Evolutionary conservation across 1,284 basidiomycete species (phyloP).

Genomic region (Taiwanofungus camphoratus): DNA sequence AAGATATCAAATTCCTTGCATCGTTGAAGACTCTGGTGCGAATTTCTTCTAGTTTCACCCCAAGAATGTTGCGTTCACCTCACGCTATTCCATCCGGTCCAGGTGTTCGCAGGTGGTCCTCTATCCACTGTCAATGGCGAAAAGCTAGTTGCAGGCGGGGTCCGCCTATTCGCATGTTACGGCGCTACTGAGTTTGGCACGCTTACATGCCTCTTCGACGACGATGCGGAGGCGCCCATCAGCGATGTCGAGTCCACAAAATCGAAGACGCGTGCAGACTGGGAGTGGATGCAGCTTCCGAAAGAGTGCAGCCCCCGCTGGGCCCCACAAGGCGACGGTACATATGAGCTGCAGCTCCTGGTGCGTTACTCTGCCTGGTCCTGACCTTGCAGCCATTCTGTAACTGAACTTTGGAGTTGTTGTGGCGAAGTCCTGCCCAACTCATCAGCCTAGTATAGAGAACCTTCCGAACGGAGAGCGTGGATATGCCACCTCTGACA

Average conservation of each 20-base stretch:
- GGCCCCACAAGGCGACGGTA: conserved; percentile 35
- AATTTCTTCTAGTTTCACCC: not conserved
- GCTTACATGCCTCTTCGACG: conserved; percentile 3
- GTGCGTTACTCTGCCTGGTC: conserved; percentile 25
- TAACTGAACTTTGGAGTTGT: no score
- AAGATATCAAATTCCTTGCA: conserved; percentile 12
- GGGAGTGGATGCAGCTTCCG: conserved; percentile 26
- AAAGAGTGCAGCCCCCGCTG: conserved; percentile 21
- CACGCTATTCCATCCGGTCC: not conserved
- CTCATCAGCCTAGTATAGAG: conserved; percentile 15
- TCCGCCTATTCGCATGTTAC: conserved; percentile 20
- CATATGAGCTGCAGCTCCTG: conserved; percentile 34
- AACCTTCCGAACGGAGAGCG: conserved; percentile 10
- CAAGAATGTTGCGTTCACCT: not conserved
- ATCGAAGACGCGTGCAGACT: conserved; percentile 17
- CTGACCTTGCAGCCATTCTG: no score
- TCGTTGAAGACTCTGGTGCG: conserved; percentile 13
- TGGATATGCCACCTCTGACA: conserved; percentile 14
- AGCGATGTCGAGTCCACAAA: no score
- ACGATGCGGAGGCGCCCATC: no score
- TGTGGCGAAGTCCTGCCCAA: conserved; percentile 12
- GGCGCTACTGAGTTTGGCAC: conserved; percentile 17
- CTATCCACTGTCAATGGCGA: conserved; percentile 23
- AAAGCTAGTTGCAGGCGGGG: conserved; percentile 20
- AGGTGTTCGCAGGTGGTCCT: conserved; percentile 26